Conservation (phyloP, 768 basidiomycete species). For the Boletus coccyginus region DNA sequence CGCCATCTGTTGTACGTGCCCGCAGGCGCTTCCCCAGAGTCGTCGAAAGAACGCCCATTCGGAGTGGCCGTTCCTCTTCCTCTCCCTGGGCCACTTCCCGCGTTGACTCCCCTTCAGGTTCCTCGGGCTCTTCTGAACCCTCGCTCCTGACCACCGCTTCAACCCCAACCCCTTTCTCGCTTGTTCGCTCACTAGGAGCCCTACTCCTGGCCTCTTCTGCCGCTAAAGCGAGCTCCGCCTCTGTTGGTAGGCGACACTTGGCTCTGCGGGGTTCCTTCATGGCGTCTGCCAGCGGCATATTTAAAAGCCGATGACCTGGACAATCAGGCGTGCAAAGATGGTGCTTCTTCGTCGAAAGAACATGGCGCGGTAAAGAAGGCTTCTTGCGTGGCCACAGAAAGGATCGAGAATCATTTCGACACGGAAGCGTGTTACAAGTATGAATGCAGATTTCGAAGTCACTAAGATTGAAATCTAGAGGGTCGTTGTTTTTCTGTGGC, state of each 20-base stretch:
- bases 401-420: conserved; percentile 27
- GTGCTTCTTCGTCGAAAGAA: conserved; percentile 24
- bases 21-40: conserved; percentile 19
- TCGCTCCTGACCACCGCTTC: neutral
- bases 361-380: conserved; percentile 24
- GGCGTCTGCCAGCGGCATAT: conserved; percentile 14
- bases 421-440: conserved; percentile 20
- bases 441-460: conserved; percentile 28
- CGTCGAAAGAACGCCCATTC: neutral
- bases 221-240: conserved; percentile 19
- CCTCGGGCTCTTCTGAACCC: conserved; percentile 11
- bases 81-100: conserved; percentile 1
- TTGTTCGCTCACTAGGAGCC: neutral
- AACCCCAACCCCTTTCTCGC: neutral
- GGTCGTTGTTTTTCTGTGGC: neutral
- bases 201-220: conserved; percentile 6
- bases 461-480: neutral
- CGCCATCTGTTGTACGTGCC: conserved; percentile 7
- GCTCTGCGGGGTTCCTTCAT: conserved; percentile 19
- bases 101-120: conserved; percentile 6
- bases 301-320: conserved; percentile 23
- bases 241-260: conserved; percentile 22
- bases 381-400: conserved; percentile 24
- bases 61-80: conserved; percentile 1
- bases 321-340: conserved; percentile 14